Base-by-base conservation (phyloP, 2,329 filamentous ascomycete species). In the Xylaria sp. region DNA sequence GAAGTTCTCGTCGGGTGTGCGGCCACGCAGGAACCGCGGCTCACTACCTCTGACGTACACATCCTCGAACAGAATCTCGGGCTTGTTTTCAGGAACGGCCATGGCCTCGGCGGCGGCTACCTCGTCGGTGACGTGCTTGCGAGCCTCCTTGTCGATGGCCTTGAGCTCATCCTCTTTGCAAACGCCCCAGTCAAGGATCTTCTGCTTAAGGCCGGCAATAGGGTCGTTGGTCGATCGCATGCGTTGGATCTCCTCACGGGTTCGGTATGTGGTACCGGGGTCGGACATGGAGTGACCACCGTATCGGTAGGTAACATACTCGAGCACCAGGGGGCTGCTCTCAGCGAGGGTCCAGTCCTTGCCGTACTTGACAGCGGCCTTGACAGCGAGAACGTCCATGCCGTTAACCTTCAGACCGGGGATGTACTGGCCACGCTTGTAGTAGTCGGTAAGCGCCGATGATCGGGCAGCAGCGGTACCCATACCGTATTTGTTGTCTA, bases 401-500 rank as follows among this genome's bases (percentile, higher is more conserved):
- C 93, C 96, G 85, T 99, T 99, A 83, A 99, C 93, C 90, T 99
- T 99, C 78, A 99, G 90, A 86, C 96, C 96, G 67, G 96, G 95
- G 76, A 99, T 99, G 88, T 98, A 99, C 86, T 99, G 96, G 75
- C 96, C 96, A 85, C 96, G 95, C 91, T 98, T 98, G 90, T 99
- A 98, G 91, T 99, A 99, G 83, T 99, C 96, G 82, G 96, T 98
- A 81, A 98, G 85, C 77, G 96, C 96, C 69, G 96, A 95, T 70
- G 96, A 94, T 78, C 96, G 94, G 84, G 92, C 91, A 75, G 96
- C 95, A 70, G 96, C 92, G 72, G 96, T 99, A 85, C 96, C 96
- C 96, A 99, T 99, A 83, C 96, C 96, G 82, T 99, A 99, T 86
- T 99, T 99, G 92, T 99, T 99, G 90, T 99, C 94, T 97, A 65